Percentiles rank a stretch among this genome's conserved stretches.
Evolutionary conservation across 805 yeast species (phyloP).

Genomic region (Grigorovia humatica): DNA sequence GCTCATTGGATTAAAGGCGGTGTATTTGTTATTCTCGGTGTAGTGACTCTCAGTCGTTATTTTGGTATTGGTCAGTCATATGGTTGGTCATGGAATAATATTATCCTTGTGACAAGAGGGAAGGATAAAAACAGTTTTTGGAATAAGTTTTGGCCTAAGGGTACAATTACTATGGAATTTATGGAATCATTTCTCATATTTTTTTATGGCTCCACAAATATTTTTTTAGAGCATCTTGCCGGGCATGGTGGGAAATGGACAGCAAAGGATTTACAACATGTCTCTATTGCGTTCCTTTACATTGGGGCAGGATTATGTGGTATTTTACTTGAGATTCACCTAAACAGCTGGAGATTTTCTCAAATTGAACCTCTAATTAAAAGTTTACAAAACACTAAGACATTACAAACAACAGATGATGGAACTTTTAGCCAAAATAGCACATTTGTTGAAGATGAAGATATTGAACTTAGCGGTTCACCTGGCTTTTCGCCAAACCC

Average conservation of each 20-base stretch:
- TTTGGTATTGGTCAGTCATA: constrained; percentile 65
- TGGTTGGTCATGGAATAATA: constrained; percentile 89
- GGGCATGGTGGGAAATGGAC: constrained; percentile 74
- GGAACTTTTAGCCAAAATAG: background rate
- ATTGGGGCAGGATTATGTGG: constrained; percentile 93
- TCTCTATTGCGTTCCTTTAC: constrained; percentile 80
- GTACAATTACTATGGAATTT: constrained; percentile 71
- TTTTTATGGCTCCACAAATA: constrained; percentile 81
- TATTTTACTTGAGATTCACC: constrained; percentile 60
- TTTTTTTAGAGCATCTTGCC: constrained; percentile 84
- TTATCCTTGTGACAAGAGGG: constrained; percentile 21
- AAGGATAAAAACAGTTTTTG: constrained; percentile 1
- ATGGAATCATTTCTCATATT: constrained; percentile 71
- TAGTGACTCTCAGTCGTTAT: constrained; percentile 74
- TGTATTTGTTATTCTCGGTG: constrained; percentile 67
- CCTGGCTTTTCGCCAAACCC: constrained; percentile 90
- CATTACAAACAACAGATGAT: constrained; percentile 7
- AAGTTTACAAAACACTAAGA: background rate
- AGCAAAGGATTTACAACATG: constrained; percentile 84
- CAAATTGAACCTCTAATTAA: constrained; percentile 24
- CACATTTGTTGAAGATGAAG: constrained; percentile 6
- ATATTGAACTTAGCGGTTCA: constrained; percentile 29
- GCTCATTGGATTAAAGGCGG: constrained; percentile 98
- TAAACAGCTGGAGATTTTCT: constrained; percentile 49
- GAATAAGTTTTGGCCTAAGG: constrained; percentile 28